Percentiles rank a stretch among this genome's conserved stretches.
Evolutionary conservation across 208 protist species (phyloP).

Genomic region (Crithidia mellificae): DNA sequence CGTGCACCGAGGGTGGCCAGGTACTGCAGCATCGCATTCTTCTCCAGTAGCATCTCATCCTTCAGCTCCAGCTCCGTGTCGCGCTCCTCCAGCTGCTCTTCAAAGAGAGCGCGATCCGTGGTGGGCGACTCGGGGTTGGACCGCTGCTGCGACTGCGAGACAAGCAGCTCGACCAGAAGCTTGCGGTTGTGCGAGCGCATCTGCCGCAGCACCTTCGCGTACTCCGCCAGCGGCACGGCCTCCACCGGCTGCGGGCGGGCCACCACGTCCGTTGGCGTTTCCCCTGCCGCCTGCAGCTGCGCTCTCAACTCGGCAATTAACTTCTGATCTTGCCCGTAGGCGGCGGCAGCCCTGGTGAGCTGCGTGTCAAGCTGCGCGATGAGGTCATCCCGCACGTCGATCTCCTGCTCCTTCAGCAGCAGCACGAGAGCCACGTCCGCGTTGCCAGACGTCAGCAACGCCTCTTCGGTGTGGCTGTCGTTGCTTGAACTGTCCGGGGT

Average conservation of each 20-base stretch:
- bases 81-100: slow-evolving; percentile 62
- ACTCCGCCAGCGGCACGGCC: slow-evolving; percentile 62
- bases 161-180: slow-evolving; percentile 41
- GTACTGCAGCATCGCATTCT: slow-evolving; percentile 77
- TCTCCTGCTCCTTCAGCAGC: slow-evolving; percentile 60
- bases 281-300: slow-evolving; percentile 33
- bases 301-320: slow-evolving; percentile 46
- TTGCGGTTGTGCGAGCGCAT: slow-evolving; percentile 60
- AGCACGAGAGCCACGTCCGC: slow-evolving; percentile 49
- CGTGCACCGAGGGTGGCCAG: slow-evolving; percentile 64
- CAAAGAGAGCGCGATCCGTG: slow-evolving; percentile 21
- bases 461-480: slow-evolving; percentile 22
- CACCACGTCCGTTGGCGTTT: slow-evolving; percentile 30
- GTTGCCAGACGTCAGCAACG: slow-evolving; percentile 19
- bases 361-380: slow-evolving; percentile 63
- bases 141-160: slow-evolving; percentile 19
- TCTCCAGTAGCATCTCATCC: slow-evolving; percentile 80
- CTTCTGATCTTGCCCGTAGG: slow-evolving; percentile 43
- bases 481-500: slow-evolving; percentile 10
- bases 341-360: slow-evolving; percentile 44
- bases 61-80: slow-evolving; percentile 71
- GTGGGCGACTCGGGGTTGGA: not conserved
- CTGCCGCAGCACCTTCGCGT: slow-evolving; percentile 61
- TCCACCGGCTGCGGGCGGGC: slow-evolving; percentile 51
- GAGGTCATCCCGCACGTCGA: slow-evolving; percentile 58